These are phyloP conservation scores for Trichothecium sympodiale DNA, from an alignment of 2,329 filamentous ascomycete genomes.

Conservation along the genomic window DNA sequence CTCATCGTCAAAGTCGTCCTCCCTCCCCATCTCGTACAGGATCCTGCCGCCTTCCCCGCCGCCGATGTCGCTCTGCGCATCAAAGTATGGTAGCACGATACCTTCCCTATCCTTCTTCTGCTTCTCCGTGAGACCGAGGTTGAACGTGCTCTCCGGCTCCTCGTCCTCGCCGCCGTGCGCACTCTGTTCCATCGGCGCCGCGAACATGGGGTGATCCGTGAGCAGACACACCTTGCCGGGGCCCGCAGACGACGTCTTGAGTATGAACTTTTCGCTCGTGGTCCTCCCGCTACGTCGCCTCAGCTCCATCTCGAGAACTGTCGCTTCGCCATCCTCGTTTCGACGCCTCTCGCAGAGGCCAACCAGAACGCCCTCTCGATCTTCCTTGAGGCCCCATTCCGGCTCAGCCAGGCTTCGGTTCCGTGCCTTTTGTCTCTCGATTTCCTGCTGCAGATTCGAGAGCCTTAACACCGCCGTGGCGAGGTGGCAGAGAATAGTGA, in stretches of 20 bases:
- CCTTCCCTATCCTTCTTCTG: constrained; percentile 78
- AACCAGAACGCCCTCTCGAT: constrained; percentile 66
- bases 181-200: constrained; percentile 23
- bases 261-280: constrained; percentile 57
- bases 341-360: constrained; percentile 42
- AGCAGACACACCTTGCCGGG: constrained; percentile 44
- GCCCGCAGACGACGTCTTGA: constrained; percentile 14
- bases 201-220: constrained; percentile 66
- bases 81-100: constrained; percentile 89
- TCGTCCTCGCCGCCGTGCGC: constrained; percentile 24
- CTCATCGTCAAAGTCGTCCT: constrained; percentile 95
- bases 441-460: constrained; percentile 61
- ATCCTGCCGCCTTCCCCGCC: constrained; percentile 84
- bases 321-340: constrained; percentile 40
- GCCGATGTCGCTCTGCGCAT: constrained; percentile 75
- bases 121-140: constrained; percentile 78
- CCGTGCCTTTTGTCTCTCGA: constrained; percentile 62
- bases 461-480: constrained; percentile 77
- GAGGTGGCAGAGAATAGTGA: constrained; percentile 68
- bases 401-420: constrained; percentile 68
- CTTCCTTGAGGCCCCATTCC: constrained; percentile 67
- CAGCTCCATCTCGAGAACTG: constrained; percentile 81
- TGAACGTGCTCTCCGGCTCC: constrained; percentile 67
- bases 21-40: constrained; percentile 89
- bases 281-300: constrained; percentile 71